Base-by-base conservation (phyloP, 768 basidiomycete species). In the Cystobasidium onofrii region DNA sequence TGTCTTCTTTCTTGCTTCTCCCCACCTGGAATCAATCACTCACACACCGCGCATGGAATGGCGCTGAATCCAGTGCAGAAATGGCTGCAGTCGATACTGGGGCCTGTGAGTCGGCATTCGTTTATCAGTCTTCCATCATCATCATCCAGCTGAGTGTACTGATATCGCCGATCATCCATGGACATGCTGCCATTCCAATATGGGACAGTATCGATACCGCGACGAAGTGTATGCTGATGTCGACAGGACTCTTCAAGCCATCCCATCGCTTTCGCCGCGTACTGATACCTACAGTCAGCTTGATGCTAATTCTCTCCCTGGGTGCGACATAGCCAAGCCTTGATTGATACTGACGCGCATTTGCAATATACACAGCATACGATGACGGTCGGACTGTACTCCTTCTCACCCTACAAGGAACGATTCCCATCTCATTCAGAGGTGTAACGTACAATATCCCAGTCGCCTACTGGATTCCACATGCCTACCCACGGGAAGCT, bases 361-460 rank as follows among this genome's bases (percentile, higher is more conserved):
- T 17, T 31, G 2, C 18, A 39, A 39, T 15, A 39, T 12, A 3
- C 25, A 12, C 50, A 74, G 74, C 67, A 10, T 67, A 75, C 82
- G 92, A 99, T 81, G 92, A 96, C 76, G 96, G 96, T 60, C 87
- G 95, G 43, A 89, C 91, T 0, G 92, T 94, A 79, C 85, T 97
- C 20, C 86, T 99, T 31, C 87, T 98, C 72, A 92, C 91, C 76
- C 78, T 95, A 1, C 90, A 96, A 79, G 96, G 96, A 12, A 86
- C 97, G 3, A 84, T 99, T 0, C 93, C 92, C 2, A 96, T 99
- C 77, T 81, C 85, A 0, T 95, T 87, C 83, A 85, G 89, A 62
- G 82, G 84, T 0, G 82, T 87, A 0, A 84, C 88, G 1, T 99
- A 99, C 84, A 92, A 99, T 81, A 97, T 98, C 78, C 96, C 96